Percentiles rank a stretch among this genome's conserved stretches.
These are phyloP conservation scores for Marchantia polymorpha DNA, from an alignment of 225 moss, liverwort and hornwort species.

Conservation along the genomic window DNA sequence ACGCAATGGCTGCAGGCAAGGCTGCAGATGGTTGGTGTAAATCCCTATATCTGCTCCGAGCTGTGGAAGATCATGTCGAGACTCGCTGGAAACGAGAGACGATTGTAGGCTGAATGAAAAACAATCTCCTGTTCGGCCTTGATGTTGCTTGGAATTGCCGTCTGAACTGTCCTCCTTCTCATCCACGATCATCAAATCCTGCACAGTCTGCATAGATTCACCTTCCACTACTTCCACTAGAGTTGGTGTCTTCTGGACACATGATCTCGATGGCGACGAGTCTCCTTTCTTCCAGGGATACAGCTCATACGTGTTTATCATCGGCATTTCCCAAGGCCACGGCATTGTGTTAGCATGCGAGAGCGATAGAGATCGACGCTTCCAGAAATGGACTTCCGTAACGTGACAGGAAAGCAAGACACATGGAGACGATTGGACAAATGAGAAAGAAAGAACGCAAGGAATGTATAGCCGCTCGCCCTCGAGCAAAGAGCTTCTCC, in stretches of 20 bases:
- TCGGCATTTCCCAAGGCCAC: slow-evolving; percentile 3
- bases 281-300: background rate
- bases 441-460: too few relatives aligned
- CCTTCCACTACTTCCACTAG: background rate
- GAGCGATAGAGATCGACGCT: too few relatives aligned
- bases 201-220: background rate
- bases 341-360: background rate
- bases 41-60: background rate
- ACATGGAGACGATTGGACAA: too few relatives aligned
- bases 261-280: background rate
- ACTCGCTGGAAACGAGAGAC: background rate
- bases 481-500: too few relatives aligned
- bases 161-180: background rate
- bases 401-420: too few relatives aligned
- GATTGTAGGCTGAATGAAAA: background rate
- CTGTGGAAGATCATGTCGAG: background rate
- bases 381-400: too few relatives aligned
- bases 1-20: background rate
- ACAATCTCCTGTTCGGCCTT: background rate
- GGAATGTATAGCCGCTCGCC: too few relatives aligned
- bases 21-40: background rate
- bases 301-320: background rate
- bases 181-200: background rate
- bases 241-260: background rate
- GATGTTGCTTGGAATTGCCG: background rate